These are phyloP conservation scores for Selenicereus undatus DNA, from an alignment of 148 eudicot species.

Conservation along the genomic window DNA sequence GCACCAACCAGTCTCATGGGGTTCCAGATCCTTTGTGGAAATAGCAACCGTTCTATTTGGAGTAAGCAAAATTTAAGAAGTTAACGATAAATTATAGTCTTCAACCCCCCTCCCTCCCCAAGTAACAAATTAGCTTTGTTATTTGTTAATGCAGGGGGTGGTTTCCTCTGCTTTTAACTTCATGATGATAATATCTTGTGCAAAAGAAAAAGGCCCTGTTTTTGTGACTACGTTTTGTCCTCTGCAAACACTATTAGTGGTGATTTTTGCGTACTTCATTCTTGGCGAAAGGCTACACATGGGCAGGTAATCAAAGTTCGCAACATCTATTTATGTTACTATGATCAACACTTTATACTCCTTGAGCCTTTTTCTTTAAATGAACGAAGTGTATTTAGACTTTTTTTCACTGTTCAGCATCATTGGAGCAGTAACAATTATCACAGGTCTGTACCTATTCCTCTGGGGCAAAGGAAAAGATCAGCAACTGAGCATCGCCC, in stretches of 20 bases:
- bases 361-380: not conserved
- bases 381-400: not conserved
- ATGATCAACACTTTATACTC: not conserved
- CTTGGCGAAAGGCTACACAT: conserved; percentile 42
- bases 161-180: conserved; percentile 41
- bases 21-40: conserved; percentile 30
- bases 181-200: conserved; percentile 36
- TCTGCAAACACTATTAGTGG: conserved; percentile 43
- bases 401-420: conserved; percentile 27
- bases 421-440: conserved; percentile 36
- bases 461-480: conserved; percentile 45
- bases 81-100: not conserved
- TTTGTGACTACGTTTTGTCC: conserved; percentile 47
- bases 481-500: conserved; percentile 22
- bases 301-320: conserved; percentile 35
- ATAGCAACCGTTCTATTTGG: conserved; percentile 40
- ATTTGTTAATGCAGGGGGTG: conserved; percentile 35
- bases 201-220: conserved; percentile 41
- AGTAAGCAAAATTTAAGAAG: conserved; percentile 24
- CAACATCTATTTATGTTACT: not conserved
- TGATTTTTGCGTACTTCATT: conserved; percentile 38
- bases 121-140: not conserved
- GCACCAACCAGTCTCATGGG: conserved; percentile 35
- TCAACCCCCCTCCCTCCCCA: not conserved
- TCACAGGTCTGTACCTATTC: conserved; percentile 40